phyloP scores from a whole-genome alignment of 139 green algal genomes.

The Astrephomene gubernaculifera region DNA sequence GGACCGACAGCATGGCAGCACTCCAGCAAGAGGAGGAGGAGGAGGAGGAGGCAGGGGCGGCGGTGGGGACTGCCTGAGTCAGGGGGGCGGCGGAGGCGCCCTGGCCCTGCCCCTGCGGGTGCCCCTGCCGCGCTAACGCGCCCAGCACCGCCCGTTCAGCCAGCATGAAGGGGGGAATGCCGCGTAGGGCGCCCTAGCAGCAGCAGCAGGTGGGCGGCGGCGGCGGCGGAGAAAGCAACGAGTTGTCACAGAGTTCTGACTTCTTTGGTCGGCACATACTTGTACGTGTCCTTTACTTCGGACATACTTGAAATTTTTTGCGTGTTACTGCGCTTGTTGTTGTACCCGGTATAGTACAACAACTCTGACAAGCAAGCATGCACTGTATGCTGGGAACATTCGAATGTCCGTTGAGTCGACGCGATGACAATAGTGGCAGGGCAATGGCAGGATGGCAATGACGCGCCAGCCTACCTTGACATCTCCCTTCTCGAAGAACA shows the following conservation, averaged over 20 bases:
- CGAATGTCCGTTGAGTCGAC: too few relatives aligned
- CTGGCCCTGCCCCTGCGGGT: too few relatives aligned
- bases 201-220: neutral
- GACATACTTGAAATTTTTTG: too few relatives aligned
- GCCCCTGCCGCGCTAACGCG: constrained; percentile 17
- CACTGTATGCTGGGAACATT: too few relatives aligned
- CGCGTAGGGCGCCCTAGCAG: constrained; percentile 59
- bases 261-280: too few relatives aligned
- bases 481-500: constrained; percentile 42
- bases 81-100: too few relatives aligned
- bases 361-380: too few relatives aligned
- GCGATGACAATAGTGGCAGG: neutral
- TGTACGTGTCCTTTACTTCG: too few relatives aligned
- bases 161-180: constrained; percentile 68
- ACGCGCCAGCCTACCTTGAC: neutral
- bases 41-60: constrained; percentile 33
- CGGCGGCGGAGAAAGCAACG: too few relatives aligned
- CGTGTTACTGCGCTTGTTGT: too few relatives aligned
- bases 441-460: neutral
- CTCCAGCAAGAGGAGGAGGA: constrained; percentile 34
- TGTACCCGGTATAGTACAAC: too few relatives aligned
- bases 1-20: constrained; percentile 71
- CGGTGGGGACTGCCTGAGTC: neutral
- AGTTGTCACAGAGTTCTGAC: too few relatives aligned
- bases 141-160: constrained; percentile 74